phyloP scores from a whole-genome alignment of 306 rosid genomes.

The Begonia fuchsioides region DNA sequence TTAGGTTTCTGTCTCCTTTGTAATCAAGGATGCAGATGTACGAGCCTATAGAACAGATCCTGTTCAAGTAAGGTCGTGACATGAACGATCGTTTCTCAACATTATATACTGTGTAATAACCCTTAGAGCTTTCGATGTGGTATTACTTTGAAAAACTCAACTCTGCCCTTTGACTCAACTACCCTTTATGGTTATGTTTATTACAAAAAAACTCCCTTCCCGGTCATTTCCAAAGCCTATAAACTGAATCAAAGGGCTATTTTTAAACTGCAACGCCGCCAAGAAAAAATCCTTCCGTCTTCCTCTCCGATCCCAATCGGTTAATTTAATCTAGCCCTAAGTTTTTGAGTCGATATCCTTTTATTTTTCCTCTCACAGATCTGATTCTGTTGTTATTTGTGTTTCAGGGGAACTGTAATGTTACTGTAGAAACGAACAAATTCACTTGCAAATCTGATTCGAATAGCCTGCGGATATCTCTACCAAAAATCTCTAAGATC shows the following conservation, averaged over 20 bases:
- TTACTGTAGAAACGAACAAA: constrained; percentile 31
- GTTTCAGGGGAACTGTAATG: constrained; percentile 49
- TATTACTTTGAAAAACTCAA: no score
- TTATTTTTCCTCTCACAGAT: not conserved
- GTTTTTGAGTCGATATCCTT: not conserved
- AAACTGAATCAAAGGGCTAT: no score
- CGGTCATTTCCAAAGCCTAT: no score
- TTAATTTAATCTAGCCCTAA: constrained; percentile 12
- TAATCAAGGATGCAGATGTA: constrained; percentile 11
- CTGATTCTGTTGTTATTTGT: not conserved
- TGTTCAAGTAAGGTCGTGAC: constrained; percentile 9
- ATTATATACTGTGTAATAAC: no score
- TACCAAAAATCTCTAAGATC: constrained; percentile 29
- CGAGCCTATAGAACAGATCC: constrained; percentile 11
- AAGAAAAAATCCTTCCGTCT: constrained; percentile 21
- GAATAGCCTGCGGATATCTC: constrained; percentile 25
- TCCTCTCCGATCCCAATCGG: constrained; percentile 43
- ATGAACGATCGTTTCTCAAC: no score
- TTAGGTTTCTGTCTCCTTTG: constrained; percentile 13
- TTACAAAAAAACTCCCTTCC: no score
- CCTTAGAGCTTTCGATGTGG: no score
- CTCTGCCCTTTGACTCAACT: no score
- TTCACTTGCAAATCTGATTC: constrained; percentile 39
- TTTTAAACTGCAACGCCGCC: constrained; percentile 34
- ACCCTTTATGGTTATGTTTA: no score